These are phyloP conservation scores for Penicillium sp. DNA, from an alignment of 2,329 filamentous ascomycete species.

Conservation along the genomic window DNA sequence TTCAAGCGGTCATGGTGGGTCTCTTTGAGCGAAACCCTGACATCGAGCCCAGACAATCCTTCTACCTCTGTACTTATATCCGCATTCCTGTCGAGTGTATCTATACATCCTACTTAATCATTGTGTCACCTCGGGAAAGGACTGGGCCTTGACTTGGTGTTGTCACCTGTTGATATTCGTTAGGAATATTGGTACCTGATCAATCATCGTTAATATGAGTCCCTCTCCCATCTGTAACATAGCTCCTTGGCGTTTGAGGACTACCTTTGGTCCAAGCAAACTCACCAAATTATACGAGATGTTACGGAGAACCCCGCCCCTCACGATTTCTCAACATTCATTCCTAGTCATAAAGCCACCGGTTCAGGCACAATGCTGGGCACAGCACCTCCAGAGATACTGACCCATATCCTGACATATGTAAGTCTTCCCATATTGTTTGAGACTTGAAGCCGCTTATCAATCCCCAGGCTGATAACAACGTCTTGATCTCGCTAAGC, in stretches of 20 bases:
- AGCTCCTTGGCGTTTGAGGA: not conserved
- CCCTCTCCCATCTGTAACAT: not conserved
- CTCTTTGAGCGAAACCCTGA: not conserved
- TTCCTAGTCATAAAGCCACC: not conserved
- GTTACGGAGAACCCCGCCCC: too few relatives aligned
- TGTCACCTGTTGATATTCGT: not conserved
- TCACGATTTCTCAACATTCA: not conserved
- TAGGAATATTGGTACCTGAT: slow-evolving; percentile 8
- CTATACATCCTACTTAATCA: slow-evolving; percentile 13
- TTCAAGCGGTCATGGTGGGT: not conserved
- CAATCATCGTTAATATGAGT: slow-evolving; percentile 3
- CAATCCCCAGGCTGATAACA: not conserved
- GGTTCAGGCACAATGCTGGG: too few relatives aligned
- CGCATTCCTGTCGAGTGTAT: not conserved
- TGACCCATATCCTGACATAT: too few relatives aligned
- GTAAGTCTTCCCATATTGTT: too few relatives aligned
- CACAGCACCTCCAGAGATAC: too few relatives aligned
- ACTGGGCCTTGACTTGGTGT: not conserved
- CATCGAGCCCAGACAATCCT: not conserved
- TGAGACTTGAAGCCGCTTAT: too few relatives aligned
- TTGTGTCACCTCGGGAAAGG: not conserved
- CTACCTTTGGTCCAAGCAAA: not conserved
- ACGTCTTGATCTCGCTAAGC: not conserved
- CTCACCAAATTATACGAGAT: not conserved
- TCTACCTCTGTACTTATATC: slow-evolving; percentile 10